Base-by-base conservation (phyloP, 2,329 filamentous ascomycete genomes). In the Myriosclerotinia curreyana region DNA sequence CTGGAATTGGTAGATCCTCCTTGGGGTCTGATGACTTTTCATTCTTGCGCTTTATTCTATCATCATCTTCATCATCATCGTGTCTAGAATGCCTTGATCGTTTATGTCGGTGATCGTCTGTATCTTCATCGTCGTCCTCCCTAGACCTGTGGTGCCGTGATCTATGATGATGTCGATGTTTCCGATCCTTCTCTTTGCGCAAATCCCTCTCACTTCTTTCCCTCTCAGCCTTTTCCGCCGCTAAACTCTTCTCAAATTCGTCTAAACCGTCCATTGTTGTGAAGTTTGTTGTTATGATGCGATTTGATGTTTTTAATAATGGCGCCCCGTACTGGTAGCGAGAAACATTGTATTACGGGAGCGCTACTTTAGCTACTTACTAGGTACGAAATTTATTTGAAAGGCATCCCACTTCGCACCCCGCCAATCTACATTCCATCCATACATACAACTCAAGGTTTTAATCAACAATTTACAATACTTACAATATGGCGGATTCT, bases 201-300 rank as follows among this genome's bases (percentile, higher is more conserved):
- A 79, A 75, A 51, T 78, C 76, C 66, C 76, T 77, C 64, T 82
- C 81, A 48, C 74, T 74, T 7, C 77, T 77, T 51, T 85, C 81
- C 62, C 83, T 80, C 54, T 79, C 77, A 0, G 79, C 78, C 72
- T 86, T 88, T 68, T 85, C 86, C 52, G 86, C 83, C 1, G 87
- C 89, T 15, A 96, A 81, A 34, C 86, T 80, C 74, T 88, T 90
- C 75, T 96, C 92, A 66, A 96, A 96, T 65, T 93, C 90, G 56
- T 83, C 83, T 12, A 85, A 77, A n/a, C 81, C 78, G 68, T 82
- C 80, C 82, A 83, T 84, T 34, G 40, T 66, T 63, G 53, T 60
- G 54, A 54, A 66, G 44, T 62, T 38, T 54, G 22, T 64, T 49
- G 53, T 49, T 15, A 31, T 56, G 53, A 60, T 42, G 42, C 48